Evolutionary conservation across 768 basidiomycete genomes (phyloP), one percentile per base, ranked within the genome.

Genomic region (Russula olivacea): DNA sequence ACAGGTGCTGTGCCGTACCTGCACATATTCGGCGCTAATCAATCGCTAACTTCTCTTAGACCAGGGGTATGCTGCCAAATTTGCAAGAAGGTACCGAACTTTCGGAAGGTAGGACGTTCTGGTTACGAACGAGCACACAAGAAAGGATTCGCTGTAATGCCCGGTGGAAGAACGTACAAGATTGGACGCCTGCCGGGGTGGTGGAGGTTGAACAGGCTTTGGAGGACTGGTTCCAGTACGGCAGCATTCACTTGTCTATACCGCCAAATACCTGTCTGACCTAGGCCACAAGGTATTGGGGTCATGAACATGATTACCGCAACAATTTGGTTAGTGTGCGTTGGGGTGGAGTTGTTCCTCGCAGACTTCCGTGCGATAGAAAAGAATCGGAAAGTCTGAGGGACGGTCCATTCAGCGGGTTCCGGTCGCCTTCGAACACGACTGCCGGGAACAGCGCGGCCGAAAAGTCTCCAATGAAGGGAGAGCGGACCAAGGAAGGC

Each of bases 21-120:
- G 8, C 7, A 30, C 19, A 51, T 34, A 34, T 36, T 40, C 11
- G 15, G 45, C 11, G 15, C 23, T n/a, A 53, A 53, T 28, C 41
- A 32, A 15, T 36, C 23, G 15, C 50, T 53, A 49, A 54, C 41
- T 38, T 53, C 25, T 58, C n/a, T 53, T 61, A 87, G 85, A 71
- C 66, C 17, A 69, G 72, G 14, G 75, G 76, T 3, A 67, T 78
- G 11, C 69, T 85, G 12, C 85, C 84, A 0, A 84, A 83, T 61
- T 69, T 86, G 8, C 85, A 86, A 70, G 74, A 68, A n/a, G 69
- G 69, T 11, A 54, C 78, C 3, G 28, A 30, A 40, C 55, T 71
- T 67, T 25, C 43, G 23, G n/a, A 64, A 54, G 60, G 45, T 21
- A 30, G 54, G n/a, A 53, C 68, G 14, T 77, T 74, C 64, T 80